phyloP scores from a whole-genome alignment of 2,329 filamentous ascomycete species.

The Botrytis porri region DNA sequence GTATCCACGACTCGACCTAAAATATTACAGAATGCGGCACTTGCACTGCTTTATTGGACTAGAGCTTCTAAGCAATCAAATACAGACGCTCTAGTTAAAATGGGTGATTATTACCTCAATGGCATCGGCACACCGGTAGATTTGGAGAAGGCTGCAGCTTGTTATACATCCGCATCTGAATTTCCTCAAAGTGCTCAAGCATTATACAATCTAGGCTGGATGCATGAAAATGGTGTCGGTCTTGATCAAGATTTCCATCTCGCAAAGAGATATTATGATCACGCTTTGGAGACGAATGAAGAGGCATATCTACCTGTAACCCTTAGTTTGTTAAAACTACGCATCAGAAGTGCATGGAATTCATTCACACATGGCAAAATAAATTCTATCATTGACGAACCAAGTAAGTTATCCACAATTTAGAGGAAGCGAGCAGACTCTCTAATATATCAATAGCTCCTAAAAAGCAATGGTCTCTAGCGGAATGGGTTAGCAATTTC shows the following conservation, averaged over 20 bases:
- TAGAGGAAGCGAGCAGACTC: constrained; percentile 34
- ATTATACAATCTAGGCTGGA: constrained; percentile 96
- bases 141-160: constrained; percentile 83
- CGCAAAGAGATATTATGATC: constrained; percentile 93
- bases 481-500: constrained; percentile 86
- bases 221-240: constrained; percentile 96
- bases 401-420: constrained; percentile 56
- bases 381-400: constrained; percentile 88
- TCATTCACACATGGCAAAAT: constrained; percentile 84
- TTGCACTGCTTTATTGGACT: constrained; percentile 81
- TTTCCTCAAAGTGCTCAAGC: constrained; percentile 91
- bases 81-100: constrained; percentile 91
- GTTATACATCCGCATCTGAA: constrained; percentile 89
- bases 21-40: constrained; percentile 54
- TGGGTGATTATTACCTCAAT: constrained; percentile 93
- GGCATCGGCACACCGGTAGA: constrained; percentile 73
- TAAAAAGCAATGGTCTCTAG: constrained; percentile 71
- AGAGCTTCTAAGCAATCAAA: constrained; percentile 90
- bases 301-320: constrained; percentile 94
- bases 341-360: constrained; percentile 89
- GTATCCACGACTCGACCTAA: constrained; percentile 39
- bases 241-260: constrained; percentile 95
- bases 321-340: constrained; percentile 79
- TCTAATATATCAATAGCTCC: constrained; percentile 57
- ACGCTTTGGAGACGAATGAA: constrained; percentile 83